phyloP scores from a whole-genome alignment of 2,329 filamentous ascomycete genomes.

The Fusarium neocosmosporiellum region DNA sequence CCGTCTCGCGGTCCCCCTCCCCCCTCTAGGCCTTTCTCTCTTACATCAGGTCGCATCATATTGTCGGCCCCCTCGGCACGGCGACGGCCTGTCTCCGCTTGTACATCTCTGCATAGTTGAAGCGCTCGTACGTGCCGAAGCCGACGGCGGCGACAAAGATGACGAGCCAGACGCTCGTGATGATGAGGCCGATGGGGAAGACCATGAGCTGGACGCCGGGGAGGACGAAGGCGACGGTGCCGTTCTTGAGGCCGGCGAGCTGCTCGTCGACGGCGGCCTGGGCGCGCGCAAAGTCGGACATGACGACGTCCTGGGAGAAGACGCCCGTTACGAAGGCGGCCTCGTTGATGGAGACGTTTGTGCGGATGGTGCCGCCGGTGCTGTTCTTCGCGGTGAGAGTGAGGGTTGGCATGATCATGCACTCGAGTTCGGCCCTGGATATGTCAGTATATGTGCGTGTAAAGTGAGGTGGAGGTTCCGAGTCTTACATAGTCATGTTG shows the following conservation, averaged over 20 bases:
- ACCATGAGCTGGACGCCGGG: conserved; percentile 76
- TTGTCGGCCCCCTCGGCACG: conserved; percentile 18
- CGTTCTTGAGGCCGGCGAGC: conserved; percentile 58
- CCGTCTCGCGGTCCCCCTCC: neutral
- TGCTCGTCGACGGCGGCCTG: conserved; percentile 62
- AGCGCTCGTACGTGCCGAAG: conserved; percentile 73
- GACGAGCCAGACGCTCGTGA: conserved; percentile 71
- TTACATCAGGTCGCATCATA: conserved; percentile 22
- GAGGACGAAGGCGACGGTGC: conserved; percentile 72
- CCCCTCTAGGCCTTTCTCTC: too few relatives aligned
- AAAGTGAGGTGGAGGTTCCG: conserved; percentile 23
- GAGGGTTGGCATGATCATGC: conserved; percentile 74
- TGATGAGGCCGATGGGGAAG: conserved; percentile 75
- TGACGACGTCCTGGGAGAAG: conserved; percentile 69
- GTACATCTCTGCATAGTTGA: conserved; percentile 74
- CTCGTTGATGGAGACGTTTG: conserved; percentile 76
- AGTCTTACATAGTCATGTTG: conserved; percentile 70
- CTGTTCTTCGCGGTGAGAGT: conserved; percentile 70
- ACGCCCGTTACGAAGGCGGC: conserved; percentile 78
- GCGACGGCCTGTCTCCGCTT: conserved; percentile 50
- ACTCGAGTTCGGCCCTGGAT: conserved; percentile 67
- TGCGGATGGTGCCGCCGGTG: conserved; percentile 64
- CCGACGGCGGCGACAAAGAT: conserved; percentile 68
- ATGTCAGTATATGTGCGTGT: conserved; percentile 13
- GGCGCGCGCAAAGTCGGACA: conserved; percentile 62